phyloP scores from a whole-genome alignment of 2,329 filamentous ascomycete genomes.

The Plectosphaerella sp. region DNA sequence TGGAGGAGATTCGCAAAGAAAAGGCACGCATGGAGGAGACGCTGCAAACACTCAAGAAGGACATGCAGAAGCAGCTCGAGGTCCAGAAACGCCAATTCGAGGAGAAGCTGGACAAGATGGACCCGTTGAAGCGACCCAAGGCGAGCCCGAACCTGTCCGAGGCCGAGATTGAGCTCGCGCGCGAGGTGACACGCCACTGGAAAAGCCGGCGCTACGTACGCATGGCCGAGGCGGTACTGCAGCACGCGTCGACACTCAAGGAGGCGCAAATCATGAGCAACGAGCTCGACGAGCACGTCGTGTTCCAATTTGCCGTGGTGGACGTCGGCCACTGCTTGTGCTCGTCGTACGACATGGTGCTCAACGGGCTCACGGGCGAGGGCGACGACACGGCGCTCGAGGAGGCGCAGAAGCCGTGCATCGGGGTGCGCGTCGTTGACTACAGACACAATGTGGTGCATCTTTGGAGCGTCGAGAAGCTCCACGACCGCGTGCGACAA shows the following conservation, averaged over 20 bases:
- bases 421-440: conserved; percentile 86
- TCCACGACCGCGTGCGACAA: conserved; percentile 77
- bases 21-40: conserved; percentile 82
- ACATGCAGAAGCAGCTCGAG: conserved; percentile 83
- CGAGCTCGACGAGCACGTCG: conserved; percentile 85
- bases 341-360: conserved; percentile 93
- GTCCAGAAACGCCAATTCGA: conserved; percentile 82
- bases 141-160: conserved; percentile 63
- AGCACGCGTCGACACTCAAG: conserved; percentile 82
- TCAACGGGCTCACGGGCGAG: conserved; percentile 84
- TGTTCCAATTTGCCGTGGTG: conserved; percentile 92
- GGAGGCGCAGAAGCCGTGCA: conserved; percentile 79
- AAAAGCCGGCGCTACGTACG: conserved; percentile 79
- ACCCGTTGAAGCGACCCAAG: conserved; percentile 57
- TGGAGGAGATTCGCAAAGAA: conserved; percentile 79
- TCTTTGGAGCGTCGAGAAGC: conserved; percentile 91
- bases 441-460: conserved; percentile 83
- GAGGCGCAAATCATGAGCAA: conserved; percentile 98
- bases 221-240: conserved; percentile 88
- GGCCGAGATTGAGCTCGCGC: conserved; percentile 67
- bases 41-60: conserved; percentile 71
- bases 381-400: conserved; percentile 79
- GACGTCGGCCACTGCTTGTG: conserved; percentile 83
- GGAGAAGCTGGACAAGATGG: conserved; percentile 73
- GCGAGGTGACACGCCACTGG: conserved; percentile 68